A percentile compares a stretch with the other conserved stretches of the same genome.
These are phyloP conservation scores for Acanthamoeba sp. DNA, from an alignment of 208 protist genomes.

Conservation along the genomic window DNA sequence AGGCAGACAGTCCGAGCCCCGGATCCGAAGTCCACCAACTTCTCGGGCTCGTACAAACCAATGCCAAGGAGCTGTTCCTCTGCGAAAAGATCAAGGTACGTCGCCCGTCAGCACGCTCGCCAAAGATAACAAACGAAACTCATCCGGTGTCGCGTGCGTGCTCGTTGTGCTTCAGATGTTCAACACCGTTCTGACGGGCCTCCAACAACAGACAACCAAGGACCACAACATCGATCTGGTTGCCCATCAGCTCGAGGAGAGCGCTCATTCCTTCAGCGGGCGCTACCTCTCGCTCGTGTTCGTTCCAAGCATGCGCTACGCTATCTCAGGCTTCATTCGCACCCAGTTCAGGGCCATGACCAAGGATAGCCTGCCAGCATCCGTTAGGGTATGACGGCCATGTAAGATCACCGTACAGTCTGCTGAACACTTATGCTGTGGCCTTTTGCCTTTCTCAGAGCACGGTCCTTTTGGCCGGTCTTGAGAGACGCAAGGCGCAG, in stretches of 20 bases:
- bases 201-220: background rate
- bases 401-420: too few relatives aligned
- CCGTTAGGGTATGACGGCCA: background rate
- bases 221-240: background rate
- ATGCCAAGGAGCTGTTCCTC: background rate
- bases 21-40: background rate
- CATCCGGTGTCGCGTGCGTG: background rate
- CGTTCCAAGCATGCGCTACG: constrained; percentile 19
- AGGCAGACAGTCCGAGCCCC: background rate
- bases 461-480: background rate
- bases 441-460: background rate
- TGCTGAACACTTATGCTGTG: background rate
- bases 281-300: background rate
- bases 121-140: too few relatives aligned
- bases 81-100: constrained; percentile 54
- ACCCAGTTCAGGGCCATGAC: background rate
- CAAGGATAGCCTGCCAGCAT: background rate
- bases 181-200: background rate
- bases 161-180: background rate
- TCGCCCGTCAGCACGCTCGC: background rate
- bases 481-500: background rate
- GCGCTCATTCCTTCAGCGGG: background rate
- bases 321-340: background rate
- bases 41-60: background rate
- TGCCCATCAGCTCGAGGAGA: background rate